Evolutionary conservation across 805 yeast genomes (phyloP).

Genomic region (Candida andamanensis): DNA sequence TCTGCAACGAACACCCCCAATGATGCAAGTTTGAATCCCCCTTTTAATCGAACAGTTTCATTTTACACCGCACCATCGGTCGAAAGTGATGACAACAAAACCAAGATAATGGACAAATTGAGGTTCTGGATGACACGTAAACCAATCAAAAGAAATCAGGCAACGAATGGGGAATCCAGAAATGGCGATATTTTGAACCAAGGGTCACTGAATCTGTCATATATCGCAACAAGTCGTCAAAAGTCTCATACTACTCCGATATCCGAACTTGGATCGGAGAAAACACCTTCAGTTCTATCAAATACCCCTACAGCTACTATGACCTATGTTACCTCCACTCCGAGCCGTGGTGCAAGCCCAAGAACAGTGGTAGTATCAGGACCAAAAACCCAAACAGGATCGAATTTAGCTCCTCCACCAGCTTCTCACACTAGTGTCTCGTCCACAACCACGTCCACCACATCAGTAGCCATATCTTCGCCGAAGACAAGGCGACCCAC

Average conservation of each 20-base stretch:
- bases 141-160: constrained; percentile 11
- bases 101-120: constrained; percentile 24
- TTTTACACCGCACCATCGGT: no score
- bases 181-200: constrained; percentile 10
- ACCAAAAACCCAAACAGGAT: not conserved
- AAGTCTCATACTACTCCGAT: constrained; percentile 13
- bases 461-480: not conserved
- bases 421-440: not conserved
- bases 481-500: constrained; percentile 36
- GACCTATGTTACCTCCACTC: not conserved
- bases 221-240: no score
- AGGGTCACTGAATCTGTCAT: constrained; percentile 8
- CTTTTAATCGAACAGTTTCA: constrained; percentile 15
- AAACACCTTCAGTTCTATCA: not conserved
- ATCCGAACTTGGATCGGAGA: constrained; percentile 4
- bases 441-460: not conserved
- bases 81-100: constrained; percentile 9
- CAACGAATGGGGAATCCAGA: not conserved
- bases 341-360: not conserved
- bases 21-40: no score
- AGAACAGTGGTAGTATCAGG: not conserved
- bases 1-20: no score
- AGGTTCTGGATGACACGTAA: constrained; percentile 43
- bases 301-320: not conserved
- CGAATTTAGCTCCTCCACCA: no score